Conservation (phyloP, 1,284 basidiomycete species). For the Pseudozyma tsukubaensis region DNA sequence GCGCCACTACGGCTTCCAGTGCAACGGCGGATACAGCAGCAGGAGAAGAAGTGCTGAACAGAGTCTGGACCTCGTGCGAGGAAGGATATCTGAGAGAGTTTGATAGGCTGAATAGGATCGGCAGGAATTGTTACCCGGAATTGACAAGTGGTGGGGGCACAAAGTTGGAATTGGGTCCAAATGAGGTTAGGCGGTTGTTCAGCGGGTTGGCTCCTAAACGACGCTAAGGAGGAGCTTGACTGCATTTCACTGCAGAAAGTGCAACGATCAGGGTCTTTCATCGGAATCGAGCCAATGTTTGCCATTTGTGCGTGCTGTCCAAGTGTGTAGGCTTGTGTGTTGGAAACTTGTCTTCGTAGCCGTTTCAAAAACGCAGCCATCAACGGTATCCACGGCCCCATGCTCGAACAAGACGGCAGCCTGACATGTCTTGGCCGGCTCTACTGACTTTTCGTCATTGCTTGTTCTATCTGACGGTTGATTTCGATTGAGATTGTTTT, state of each 20-base stretch:
- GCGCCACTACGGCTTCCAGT: not conserved
- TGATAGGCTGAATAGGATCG: conserved; percentile 36
- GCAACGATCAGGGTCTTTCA: not conserved
- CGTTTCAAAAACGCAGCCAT: too few relatives aligned
- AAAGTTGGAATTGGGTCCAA: conserved; percentile 23
- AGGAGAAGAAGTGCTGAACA: conserved; percentile 37
- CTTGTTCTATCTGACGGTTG: too few relatives aligned
- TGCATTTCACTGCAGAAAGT: not conserved
- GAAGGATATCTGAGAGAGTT: conserved; percentile 47
- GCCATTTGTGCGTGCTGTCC: too few relatives aligned
- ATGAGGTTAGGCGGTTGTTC: conserved; percentile 44
- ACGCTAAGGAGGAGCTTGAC: too few relatives aligned
- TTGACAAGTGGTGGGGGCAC: not conserved
- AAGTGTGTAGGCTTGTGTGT: not conserved
- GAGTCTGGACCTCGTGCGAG: conserved; percentile 53
- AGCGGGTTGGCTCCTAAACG: conserved; percentile 18
- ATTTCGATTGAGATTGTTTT: too few relatives aligned
- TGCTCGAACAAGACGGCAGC: too few relatives aligned
- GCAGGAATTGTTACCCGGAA: conserved; percentile 52
- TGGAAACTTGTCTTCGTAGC: not conserved
- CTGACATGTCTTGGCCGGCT: not conserved
- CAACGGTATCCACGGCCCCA: too few relatives aligned
- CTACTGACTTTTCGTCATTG: not conserved
- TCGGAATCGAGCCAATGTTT: too few relatives aligned
- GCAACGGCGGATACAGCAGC: not conserved